Evolutionary conservation across 305 asterid genomes (phyloP).

Genomic region (Rubia tinctorum): DNA sequence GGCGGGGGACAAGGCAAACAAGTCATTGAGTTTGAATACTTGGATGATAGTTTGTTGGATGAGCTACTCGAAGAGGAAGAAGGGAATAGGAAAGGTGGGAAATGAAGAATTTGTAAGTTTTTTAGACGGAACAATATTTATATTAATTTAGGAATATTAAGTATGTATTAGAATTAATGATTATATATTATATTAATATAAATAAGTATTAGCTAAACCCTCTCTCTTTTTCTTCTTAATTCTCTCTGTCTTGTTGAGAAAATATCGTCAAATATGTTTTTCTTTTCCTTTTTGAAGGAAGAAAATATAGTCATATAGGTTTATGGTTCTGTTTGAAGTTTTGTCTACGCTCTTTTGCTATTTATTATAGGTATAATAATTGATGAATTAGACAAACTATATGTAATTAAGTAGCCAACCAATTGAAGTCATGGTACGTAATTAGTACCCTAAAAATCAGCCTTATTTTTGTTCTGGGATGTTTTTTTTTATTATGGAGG

Average conservation of each 20-base stretch:
- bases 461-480: no score
- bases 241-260: neutral
- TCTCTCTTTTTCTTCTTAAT: no score
- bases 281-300: no score
- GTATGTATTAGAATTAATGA: neutral
- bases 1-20: slow-evolving; percentile 17
- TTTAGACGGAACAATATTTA: neutral
- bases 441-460: neutral
- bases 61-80: slow-evolving; percentile 27
- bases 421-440: no score
- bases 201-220: neutral
- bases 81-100: slow-evolving; percentile 14
- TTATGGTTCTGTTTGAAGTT: no score
- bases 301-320: no score
- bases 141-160: neutral
- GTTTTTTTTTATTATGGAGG: no score
- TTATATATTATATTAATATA: neutral
- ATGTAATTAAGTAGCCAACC: no score
- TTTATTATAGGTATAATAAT: neutral
- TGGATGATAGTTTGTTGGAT: slow-evolving; percentile 26
- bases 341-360: no score
- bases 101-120: neutral
- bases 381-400: neutral
- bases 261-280: no score
- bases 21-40: slow-evolving; percentile 26